Evolutionary conservation across 139 green algal genomes (phyloP).

Genomic region (Chlamydomonas urium): DNA sequence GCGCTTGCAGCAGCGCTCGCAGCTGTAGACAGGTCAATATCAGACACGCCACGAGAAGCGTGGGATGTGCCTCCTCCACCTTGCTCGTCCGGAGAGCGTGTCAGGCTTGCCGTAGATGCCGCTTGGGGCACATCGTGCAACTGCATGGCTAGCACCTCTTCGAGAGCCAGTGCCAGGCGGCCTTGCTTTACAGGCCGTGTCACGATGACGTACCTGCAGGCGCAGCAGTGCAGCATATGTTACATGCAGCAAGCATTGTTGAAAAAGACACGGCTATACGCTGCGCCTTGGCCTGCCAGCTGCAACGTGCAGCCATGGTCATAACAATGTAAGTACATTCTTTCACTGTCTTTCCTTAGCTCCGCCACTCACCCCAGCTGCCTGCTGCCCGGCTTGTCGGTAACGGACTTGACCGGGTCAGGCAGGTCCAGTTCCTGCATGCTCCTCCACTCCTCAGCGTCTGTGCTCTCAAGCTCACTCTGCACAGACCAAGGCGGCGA

Average conservation of each 20-base stretch:
- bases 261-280: not conserved
- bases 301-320: not conserved
- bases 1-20: too few relatives aligned
- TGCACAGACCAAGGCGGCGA: too few relatives aligned
- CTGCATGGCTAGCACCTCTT: slow-evolving; percentile 54
- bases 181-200: slow-evolving; percentile 64
- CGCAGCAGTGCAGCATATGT: too few relatives aligned
- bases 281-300: not conserved
- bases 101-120: too few relatives aligned
- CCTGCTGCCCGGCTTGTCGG: not conserved
- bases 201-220: slow-evolving; percentile 57
- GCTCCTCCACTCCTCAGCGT: too few relatives aligned
- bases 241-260: not conserved
- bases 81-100: too few relatives aligned
- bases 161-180: slow-evolving; percentile 61
- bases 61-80: too few relatives aligned
- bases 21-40: too few relatives aligned
- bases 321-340: not conserved
- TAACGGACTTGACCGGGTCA: too few relatives aligned
- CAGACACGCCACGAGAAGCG: too few relatives aligned
- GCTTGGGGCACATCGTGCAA: not conserved
- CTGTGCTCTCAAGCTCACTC: too few relatives aligned
- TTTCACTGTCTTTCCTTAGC: not conserved
- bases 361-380: slow-evolving; percentile 5
- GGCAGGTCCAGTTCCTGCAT: too few relatives aligned